Conservation (phyloP, 495 filamentous ascomycete genomes). For the Cenococcum geophilum region DNA sequence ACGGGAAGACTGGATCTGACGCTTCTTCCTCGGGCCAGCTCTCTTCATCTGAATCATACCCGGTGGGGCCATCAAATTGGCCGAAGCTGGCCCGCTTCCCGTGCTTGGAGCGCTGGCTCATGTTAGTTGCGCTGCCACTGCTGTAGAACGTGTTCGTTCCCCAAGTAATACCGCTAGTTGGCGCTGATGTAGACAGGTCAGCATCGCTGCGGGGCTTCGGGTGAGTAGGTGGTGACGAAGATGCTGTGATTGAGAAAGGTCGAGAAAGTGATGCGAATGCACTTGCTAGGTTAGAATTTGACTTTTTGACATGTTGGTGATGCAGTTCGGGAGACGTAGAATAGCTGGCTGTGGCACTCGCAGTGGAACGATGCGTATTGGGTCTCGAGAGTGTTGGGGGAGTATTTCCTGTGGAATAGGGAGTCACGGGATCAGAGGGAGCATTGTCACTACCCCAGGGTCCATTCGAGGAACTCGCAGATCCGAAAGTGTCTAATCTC, state of each 20-base stretch:
- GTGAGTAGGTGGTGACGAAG: slow-evolving; percentile 58
- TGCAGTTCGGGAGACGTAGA: slow-evolving; percentile 66
- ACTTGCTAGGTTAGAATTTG: slow-evolving; percentile 55
- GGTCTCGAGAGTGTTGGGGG: slow-evolving; percentile 47
- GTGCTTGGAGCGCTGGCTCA: slow-evolving; percentile 14
- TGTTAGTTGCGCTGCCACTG: slow-evolving; percentile 30
- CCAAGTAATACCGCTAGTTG: slow-evolving; percentile 60
- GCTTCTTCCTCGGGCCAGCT: slow-evolving; percentile 40
- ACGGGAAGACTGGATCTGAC: slow-evolving; percentile 25
- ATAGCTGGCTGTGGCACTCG: slow-evolving; percentile 49
- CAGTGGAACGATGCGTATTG: slow-evolving; percentile 29
- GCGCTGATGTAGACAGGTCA: slow-evolving; percentile 51
- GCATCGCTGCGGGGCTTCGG: slow-evolving; percentile 56
- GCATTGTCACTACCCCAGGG: slow-evolving; percentile 38
- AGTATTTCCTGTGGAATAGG: slow-evolving; percentile 57
- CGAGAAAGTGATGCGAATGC: slow-evolving; percentile 66
- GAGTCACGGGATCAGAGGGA: slow-evolving; percentile 44
- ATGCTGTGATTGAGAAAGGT: slow-evolving; percentile 62
- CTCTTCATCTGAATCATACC: slow-evolving; percentile 26
- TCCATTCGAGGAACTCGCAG: slow-evolving; percentile 53
- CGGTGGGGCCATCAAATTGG: slow-evolving; percentile 17
- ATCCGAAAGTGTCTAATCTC: slow-evolving; percentile 52
- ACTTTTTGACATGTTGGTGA: slow-evolving; percentile 26
- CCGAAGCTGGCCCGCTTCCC: slow-evolving; percentile 24
- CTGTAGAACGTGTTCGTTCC: slow-evolving; percentile 52